These are phyloP conservation scores for Ilex asprella DNA, from an alignment of 257 asterid genomes.

Conservation along the genomic window DNA sequence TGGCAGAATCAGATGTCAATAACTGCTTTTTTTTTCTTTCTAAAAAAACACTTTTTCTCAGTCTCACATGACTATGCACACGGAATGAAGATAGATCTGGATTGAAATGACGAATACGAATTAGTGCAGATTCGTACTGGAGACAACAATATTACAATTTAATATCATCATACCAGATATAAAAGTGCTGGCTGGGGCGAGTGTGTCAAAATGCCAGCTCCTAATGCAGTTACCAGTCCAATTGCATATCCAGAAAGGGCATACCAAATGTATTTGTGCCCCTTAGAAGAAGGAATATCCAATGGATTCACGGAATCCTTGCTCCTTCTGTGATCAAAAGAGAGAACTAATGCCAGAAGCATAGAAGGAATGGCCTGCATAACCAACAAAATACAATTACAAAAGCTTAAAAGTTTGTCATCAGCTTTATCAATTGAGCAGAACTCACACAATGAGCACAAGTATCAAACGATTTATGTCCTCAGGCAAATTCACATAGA, in stretches of 20 bases:
- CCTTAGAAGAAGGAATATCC: slow-evolving; percentile 38
- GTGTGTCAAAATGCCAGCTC: slow-evolving; percentile 84
- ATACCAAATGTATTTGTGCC: slow-evolving; percentile 61
- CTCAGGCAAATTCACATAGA: no score
- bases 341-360: slow-evolving; percentile 92
- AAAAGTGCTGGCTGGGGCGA: slow-evolving; percentile 96
- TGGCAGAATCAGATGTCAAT: no score
- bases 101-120: no score
- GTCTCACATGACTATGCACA: no score
- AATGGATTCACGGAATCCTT: slow-evolving; percentile 26
- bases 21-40: no score
- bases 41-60: no score
- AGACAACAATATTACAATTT: no score
- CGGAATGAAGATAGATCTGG: no score
- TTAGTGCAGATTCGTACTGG: no score
- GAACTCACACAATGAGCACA: no score
- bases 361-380: slow-evolving; percentile 97
- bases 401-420: not conserved
- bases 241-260: slow-evolving; percentile 78
- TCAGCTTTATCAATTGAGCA: not conserved
- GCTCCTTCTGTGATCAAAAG: slow-evolving; percentile 70
- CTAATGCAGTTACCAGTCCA: slow-evolving; percentile 78
- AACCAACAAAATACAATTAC: slow-evolving; percentile 8
- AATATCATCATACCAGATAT: slow-evolving; percentile 51
- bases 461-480: no score